Base-by-base conservation (phyloP, 2,329 filamentous ascomycete species). In the Penicillium freii region DNA sequence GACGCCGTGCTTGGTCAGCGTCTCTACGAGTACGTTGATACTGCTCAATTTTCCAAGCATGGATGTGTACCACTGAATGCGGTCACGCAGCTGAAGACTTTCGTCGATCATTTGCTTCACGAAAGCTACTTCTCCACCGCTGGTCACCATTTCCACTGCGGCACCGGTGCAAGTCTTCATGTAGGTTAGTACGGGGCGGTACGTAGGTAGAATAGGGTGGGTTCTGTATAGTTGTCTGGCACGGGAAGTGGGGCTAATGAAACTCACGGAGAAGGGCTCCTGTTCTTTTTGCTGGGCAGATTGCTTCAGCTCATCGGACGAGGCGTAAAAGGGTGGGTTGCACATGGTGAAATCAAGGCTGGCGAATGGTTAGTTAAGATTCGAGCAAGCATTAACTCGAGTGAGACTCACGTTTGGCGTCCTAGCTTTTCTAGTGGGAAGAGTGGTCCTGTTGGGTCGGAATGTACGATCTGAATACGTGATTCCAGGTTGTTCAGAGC, bases 241-340 rank as follows among this genome's bases (percentile, higher is more conserved):
- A 40, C 3, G 11, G 25, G 11, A n/a, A 39, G 7, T 6, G 21
- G 38, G 15, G 19, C 11, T 6, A 19, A 13, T 38, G 21, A 15
- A 1, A 69, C 86, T 85, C 48, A 88, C 86, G 0, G 89, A 88
- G 55, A 84, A 84, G 0, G 92, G 89, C 0, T 86, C 86, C 0
- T 82, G 80, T 3, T 81, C 75, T 72, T 97, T 96, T 38, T 81
- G 74, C 17, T 79, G 73, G 0, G 90, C 88, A 1, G 87, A 88
- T 4, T 78, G 75, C 3, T 82, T 64, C 74, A 97, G 84, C 50
- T 95, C 91, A 5, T 81, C 75, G 3, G 82, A 77, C 0, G 90
- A 92, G n/a, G 80, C 74, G 77, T 97, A 97, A 76, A 99, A 99
- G 0, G 94, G 94, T 0, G 94, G 94, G 65, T 99, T 99, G 62